Base-by-base conservation (phyloP, 495 filamentous ascomycete genomes). In the Recurvomyces mirabilis region DNA sequence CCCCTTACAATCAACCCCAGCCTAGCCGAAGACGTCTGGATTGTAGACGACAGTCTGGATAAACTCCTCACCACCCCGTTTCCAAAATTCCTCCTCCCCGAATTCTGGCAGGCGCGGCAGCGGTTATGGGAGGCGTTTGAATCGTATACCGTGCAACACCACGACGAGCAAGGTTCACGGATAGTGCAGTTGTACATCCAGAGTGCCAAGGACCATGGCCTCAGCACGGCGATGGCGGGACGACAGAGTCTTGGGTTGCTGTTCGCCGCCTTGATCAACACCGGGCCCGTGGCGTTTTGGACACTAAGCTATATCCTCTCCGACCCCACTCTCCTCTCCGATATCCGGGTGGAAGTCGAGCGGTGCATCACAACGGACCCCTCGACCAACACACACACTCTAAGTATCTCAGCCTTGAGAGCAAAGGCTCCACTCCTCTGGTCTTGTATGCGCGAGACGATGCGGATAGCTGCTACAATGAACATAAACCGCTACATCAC, bases 21-120 rank as follows among this genome's bases (percentile, higher is more conserved):
- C 1, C 33, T 61, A 9, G 39, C 51, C 13, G 32, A 52, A 10
- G 51, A 45, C 6, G 60, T 63, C 41, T 61, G 54, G 59, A 43
- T 42, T 11, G 56, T 58, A 43, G 60, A 61, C 23, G 35, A 10
- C 13, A 45, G 42, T 26, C 28, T 60, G 7, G 35, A 43, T 3
- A 15, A 7, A 13, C 46, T 57, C 9, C 41, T 60, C 31, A 18
- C 49, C 3, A 41, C 44, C 25, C 26, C 59, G 2, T 40, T 52
- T 15, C 60, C 60, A 0, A 38, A 32, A 1, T 29, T 55, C 17
- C 52, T 49, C 4, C 51, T 49, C 1, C 47, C 46, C 15, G 51
- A 59, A 34, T 53, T 47, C 23, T 54, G 58, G 40, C 10, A 25
- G 7, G 58, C 47, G 5, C 53, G 57, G 13, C 44, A 61, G 30